Conservation (phyloP, 2,329 filamentous ascomycete species). For the Microdochium bolleyi region DNA sequence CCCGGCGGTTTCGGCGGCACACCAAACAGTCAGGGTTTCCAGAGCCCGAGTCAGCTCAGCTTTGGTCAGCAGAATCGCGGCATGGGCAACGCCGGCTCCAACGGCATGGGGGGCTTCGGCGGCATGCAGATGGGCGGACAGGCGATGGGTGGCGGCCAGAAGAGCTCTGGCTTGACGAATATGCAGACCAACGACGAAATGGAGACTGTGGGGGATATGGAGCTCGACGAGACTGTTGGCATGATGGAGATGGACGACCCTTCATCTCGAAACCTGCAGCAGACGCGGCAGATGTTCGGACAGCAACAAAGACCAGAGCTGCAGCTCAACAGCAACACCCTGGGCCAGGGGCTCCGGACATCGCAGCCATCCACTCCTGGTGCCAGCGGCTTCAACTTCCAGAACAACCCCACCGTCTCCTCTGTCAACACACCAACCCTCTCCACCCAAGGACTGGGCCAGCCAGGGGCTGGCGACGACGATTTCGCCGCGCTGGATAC, state of each 20-base stretch:
- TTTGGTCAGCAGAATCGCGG: constrained; percentile 19
- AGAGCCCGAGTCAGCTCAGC: constrained; percentile 9
- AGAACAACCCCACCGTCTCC: constrained; percentile 92
- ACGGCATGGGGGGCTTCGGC: constrained; percentile 6
- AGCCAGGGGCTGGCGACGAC: constrained; percentile 64
- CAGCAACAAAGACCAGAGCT: constrained; percentile 62
- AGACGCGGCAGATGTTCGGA: constrained; percentile 61
- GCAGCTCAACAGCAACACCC: constrained; percentile 70
- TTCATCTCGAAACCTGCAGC: constrained; percentile 56
- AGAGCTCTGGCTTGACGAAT: constrained; percentile 33
- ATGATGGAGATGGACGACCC: constrained; percentile 56
- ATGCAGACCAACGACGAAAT: constrained; percentile 53
- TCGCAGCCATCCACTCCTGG: constrained; percentile 84
- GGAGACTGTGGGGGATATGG: constrained; percentile 89
- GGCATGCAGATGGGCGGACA: constrained; percentile 32
- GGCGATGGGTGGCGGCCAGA: constrained; percentile 21
- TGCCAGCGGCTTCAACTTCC: constrained; percentile 67
- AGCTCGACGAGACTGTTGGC: constrained; percentile 80
- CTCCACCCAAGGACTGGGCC: constrained; percentile 68
- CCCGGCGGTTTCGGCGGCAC: not conserved
- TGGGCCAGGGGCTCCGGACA: constrained; percentile 69
- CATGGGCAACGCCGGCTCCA: constrained; percentile 10
- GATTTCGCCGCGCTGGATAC: constrained; percentile 57
- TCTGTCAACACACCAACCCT: constrained; percentile 94
- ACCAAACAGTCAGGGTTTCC: not conserved